Base-by-base conservation (phyloP, 2,329 filamentous ascomycete species). In the Dactylonectria estremocensis region DNA sequence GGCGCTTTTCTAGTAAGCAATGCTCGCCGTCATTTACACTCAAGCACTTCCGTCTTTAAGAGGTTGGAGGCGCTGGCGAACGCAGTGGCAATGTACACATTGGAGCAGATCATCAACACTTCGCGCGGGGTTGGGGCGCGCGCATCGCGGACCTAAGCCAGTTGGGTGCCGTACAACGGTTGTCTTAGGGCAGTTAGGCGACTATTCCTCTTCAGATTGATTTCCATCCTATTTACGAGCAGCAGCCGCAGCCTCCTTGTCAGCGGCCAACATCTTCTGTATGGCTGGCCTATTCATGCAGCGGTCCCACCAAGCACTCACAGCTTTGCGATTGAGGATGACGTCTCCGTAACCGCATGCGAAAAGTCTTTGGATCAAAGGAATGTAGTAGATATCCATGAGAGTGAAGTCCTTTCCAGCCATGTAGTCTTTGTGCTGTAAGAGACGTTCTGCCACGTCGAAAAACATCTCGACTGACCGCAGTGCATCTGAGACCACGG, bases 371-470 rank as follows among this genome's bases (percentile, higher is more conserved):
- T 80, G 78, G 16, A 85, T 77, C 67, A 83, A 68, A 5, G 83
- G 83, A 72, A 86, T 82, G 68, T 86, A 86, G 77, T 82, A 83
- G 69, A 86, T 83, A 74, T 86, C 84, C 45, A 77, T 74, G 13
- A 86, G 80, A 35, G 80, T 82, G 68, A 84, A 86, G 11, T 79
- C 64, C 5, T 80, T 73, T 60, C 84, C 84, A 50, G 83, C 83
- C 83, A 85, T 84, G 73, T 83, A 85, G 16, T 80, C 75, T 35
- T 74, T 78, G 2, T 80, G 31, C n/a, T 80, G 76, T 64, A 85
- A 75, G 33, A 81, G 72, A 52, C 73, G 63, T 70, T 85, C 83
- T 54, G 79, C 80, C 24, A 84, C 76, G 68, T 85, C 83, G 66
- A 86, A 83, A 72, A 83, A 85, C 55, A 58, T 55, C 75, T 82